These are phyloP conservation scores for Sisymbrium irio DNA, from an alignment of 345 rosid genomes.

Conservation along the genomic window DNA sequence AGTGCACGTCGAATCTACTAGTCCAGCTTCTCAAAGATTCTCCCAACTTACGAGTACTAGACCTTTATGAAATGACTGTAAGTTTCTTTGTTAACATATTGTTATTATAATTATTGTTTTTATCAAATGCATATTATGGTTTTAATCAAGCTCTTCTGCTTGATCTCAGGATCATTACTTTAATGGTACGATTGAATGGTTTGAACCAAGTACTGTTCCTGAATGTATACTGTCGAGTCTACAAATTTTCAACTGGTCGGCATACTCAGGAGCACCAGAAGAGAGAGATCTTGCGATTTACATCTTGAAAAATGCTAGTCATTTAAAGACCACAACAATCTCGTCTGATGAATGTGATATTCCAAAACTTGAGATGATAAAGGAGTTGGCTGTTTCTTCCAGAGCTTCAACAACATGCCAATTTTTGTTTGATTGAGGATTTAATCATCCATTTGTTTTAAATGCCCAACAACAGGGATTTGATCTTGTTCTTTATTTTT, in stretches of 20 bases:
- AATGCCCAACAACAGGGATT: neutral
- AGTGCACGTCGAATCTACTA: neutral
- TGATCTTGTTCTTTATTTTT: neutral
- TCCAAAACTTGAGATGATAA: neutral
- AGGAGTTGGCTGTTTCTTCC: constrained; percentile 1
- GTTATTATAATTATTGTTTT: neutral
- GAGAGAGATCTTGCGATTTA: constrained; percentile 5
- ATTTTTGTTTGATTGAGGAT: neutral
- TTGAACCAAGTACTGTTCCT: constrained; percentile 3
- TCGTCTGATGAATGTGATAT: neutral
- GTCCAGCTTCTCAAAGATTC: neutral
- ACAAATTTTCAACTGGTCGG: neutral
- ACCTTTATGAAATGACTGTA: neutral
- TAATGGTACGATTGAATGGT: neutral
- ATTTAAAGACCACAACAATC: neutral
- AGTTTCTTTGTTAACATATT: neutral
- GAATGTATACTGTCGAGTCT: constrained; percentile 7
- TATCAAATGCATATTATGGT: neutral
- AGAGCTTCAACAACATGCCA: constrained; percentile 11
- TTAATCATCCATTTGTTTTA: neutral
- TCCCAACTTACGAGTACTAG: neutral
- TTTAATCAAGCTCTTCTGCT: neutral
- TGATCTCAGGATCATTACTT: neutral
- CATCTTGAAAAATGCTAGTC: neutral
- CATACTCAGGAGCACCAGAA: neutral